Evolutionary conservation across 495 filamentous ascomycete genomes (phyloP), one percentile per base, ranked within the genome.

Genomic region (Penicillium goetzii): DNA sequence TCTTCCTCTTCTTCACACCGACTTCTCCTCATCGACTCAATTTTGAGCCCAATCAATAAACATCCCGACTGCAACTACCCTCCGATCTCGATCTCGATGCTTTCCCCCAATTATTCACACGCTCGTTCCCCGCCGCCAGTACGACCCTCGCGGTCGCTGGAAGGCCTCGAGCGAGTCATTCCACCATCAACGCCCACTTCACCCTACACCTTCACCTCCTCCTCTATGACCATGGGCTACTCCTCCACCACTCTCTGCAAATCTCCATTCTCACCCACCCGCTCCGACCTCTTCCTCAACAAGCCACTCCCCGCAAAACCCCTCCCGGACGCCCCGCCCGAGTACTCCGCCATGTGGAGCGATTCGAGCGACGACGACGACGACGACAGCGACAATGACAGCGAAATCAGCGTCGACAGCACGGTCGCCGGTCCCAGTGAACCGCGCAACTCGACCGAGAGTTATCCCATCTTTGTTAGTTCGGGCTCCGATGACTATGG

Each of bases 111-210:
- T 3, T 69, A 61, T 7, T 63, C 68, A 30, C 58, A 65, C 30
- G 19, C 65, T 32, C 68, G 70, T 56, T 70, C 66, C 56, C 72
- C 77, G n/a, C 76, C 78, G 17, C 76, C 77, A 14, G 67, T 78
- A 19, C 73, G 72, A 45, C 73, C 74, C 0, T 80, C 76, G 34
- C 73, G 70, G 32, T 80, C 79, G 2, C 72, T 80, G 12, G 78
- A 80, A 62, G 79, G 79, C n/a, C 62, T 81, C 19, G 79, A 81
- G 53, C 69, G 68, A 61, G 74, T 77, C 17, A 68, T 81, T 17
- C 78, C 77, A 23, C 78, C 77, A 32, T 32, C 30, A 26, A 61
- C 55, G 10, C 59, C 64, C 11, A 45, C 61, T 7, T 19, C 53
- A 4, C 61, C 66, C 9, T 63, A 55, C 33, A 56, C 68, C 6